Conservation (phyloP, 2,329 filamentous ascomycete genomes). For the Xylaria polymorpha region DNA sequence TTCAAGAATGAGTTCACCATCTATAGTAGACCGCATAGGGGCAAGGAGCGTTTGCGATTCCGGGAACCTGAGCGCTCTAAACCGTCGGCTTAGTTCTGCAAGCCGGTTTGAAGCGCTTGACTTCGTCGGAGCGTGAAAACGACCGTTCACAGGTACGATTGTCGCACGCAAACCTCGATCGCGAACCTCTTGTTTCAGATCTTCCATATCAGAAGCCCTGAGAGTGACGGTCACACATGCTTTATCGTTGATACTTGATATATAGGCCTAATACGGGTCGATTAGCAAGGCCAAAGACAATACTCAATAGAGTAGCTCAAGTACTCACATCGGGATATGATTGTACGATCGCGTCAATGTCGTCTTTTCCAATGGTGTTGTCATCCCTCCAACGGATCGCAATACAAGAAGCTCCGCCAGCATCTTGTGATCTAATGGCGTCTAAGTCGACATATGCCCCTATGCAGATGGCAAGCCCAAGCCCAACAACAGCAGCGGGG, state of each 20-base stretch:
- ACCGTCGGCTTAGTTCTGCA: background rate
- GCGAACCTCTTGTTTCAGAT: slow-evolving; percentile 5
- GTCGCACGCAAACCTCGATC: slow-evolving; percentile 19
- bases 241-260: slow-evolving; percentile 27
- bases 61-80: slow-evolving; percentile 3
- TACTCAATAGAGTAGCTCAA: background rate
- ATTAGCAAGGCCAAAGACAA: background rate
- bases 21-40: slow-evolving; percentile 20
- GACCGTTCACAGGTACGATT: slow-evolving; percentile 30
- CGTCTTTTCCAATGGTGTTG: background rate
- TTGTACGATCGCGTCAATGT: slow-evolving; percentile 10
- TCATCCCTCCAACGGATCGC: slow-evolving; percentile 32
- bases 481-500: slow-evolving; percentile 26
- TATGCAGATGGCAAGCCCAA: slow-evolving; percentile 37
- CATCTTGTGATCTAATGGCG: background rate
- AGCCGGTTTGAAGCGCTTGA: slow-evolving; percentile 12
- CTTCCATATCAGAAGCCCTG: slow-evolving; percentile 7
- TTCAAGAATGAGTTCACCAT: slow-evolving; percentile 10
- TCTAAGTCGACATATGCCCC: slow-evolving; percentile 36
- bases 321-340: slow-evolving; percentile 22
- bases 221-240: slow-evolving; percentile 35
- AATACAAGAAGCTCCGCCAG: slow-evolving; percentile 6
- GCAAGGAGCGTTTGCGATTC: background rate
- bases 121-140: slow-evolving; percentile 32
- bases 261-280: slow-evolving; percentile 21